A percentile compares a stretch with the other conserved stretches of the same genome.
Conservation (phyloP, 1,284 basidiomycete genomes). For the Ceratobasidium sp. region DNA sequence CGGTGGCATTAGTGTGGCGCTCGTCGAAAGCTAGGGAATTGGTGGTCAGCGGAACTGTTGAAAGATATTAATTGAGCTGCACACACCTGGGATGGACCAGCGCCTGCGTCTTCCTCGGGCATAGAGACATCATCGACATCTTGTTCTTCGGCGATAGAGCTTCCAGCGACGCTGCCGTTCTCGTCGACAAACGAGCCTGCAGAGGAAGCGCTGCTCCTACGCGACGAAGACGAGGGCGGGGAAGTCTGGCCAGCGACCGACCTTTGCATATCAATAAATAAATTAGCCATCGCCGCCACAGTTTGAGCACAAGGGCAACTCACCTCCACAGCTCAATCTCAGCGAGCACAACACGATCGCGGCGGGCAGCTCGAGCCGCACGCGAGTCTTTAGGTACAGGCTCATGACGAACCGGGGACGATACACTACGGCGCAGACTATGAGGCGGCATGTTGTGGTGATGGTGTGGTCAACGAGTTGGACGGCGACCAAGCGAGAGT, state of each 20-base stretch:
- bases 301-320: background rate
- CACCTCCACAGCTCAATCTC: conserved; percentile 45
- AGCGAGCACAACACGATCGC: conserved; percentile 32
- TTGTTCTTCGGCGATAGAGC: conserved; percentile 21
- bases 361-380: conserved; percentile 36
- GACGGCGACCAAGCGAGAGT: conserved; percentile 21
- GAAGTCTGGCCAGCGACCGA: conserved; percentile 39
- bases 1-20: background rate
- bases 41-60: too few relatives aligned
- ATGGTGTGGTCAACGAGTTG: conserved; percentile 10
- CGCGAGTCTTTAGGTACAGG: conserved; percentile 41
- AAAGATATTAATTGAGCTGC: conserved; percentile 1
- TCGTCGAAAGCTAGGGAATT: too few relatives aligned
- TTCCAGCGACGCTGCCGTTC: conserved; percentile 40
- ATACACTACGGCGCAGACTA: conserved; percentile 26
- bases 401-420: conserved; percentile 12
- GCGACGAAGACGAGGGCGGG: conserved; percentile 29
- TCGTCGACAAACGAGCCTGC: conserved; percentile 38
- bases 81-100: conserved; percentile 9
- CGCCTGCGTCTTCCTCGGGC: conserved; percentile 12
- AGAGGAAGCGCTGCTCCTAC: conserved; percentile 36
- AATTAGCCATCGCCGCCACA: conserved; percentile 3
- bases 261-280: background rate
- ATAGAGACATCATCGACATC: conserved; percentile 1
- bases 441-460: conserved; percentile 28